A percentile compares a stretch with the other conserved stretches of the same genome.
Conservation (phyloP, 2,329 filamentous ascomycete genomes). For the Penicillium sp. region DNA sequence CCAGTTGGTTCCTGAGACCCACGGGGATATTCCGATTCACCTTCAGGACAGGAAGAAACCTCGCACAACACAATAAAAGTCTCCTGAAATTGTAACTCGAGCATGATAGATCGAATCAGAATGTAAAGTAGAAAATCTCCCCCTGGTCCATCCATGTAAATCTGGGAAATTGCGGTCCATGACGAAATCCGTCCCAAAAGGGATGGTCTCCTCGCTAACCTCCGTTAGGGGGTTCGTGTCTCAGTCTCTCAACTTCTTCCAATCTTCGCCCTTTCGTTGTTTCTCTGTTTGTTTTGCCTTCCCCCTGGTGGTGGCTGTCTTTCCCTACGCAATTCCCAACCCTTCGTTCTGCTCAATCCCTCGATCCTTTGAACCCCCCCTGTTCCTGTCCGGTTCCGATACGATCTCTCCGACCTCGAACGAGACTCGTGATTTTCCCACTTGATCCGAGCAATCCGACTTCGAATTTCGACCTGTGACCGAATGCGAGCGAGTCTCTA, state of each 20-base stretch:
- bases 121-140: too few species aligned
- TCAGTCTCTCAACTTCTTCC: conserved; percentile 3
- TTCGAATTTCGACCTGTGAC: background rate
- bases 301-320: background rate
- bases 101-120: too few species aligned
- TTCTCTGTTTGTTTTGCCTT: conserved; percentile 1
- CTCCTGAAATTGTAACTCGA: too few species aligned
- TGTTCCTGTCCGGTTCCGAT: background rate
- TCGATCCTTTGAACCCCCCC: background rate
- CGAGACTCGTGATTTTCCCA: background rate
- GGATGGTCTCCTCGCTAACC: conserved; percentile 4
- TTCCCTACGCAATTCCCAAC: background rate
- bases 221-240: conserved; percentile 9
- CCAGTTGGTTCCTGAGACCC: too few species aligned
- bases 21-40: too few species aligned
- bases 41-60: too few species aligned
- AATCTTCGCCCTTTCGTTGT: background rate
- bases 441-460: background rate
- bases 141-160: too few species aligned
- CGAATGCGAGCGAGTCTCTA: conserved; percentile 2
- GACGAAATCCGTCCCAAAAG: conserved; percentile 2
- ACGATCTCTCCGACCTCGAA: conserved; percentile 1
- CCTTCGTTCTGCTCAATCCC: conserved; percentile 1
- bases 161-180: conserved; percentile 1
- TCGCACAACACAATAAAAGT: too few species aligned